Evolutionary conservation across 176 grass and related monocot genomes (phyloP), one percentile per base, ranked within the genome.

Genomic region (Aegilops bicornis): DNA sequence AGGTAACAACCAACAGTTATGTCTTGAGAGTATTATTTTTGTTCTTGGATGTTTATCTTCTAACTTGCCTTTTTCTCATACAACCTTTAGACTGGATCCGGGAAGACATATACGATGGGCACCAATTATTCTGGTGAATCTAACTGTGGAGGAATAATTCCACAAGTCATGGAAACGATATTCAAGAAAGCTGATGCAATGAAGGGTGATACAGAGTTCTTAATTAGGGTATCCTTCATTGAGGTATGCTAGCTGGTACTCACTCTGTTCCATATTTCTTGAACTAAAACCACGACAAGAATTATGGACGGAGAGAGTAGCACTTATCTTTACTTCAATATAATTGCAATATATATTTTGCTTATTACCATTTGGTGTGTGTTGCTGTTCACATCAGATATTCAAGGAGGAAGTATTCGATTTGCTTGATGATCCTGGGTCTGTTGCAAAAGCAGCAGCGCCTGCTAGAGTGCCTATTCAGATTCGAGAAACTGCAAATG

Each of bases 51-150:
- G 64, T 69, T 56, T 85, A 66, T 45, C 30, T 3, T 79, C 42
- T 78, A 35, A 86, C 32, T 84, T 59, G 63, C 5, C 20, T 77
- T 23, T 86, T 82, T 81, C 36, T 81, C 89, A n/a, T 92, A 56
- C 63, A 52, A 70, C 80, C 23, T 85, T 3, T 85, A 99, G 97
- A 96, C 97, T 31, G 94, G 97, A 80, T 99, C 97, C 48, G 97
- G 97, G 1, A 99, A 99, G 79, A 99, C 97, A 4, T 99, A 96
- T 82, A 96, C 97, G 16, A 99, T 99, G 97, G 97, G 97, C n/a
- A 99, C 97, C 17, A 88, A 96, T 79, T 94, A 91, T 68, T 90
- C 58, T 12, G 92, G 92, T 29, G 97, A 93, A 76, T 35, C 17
- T 23, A 96, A 90, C 61, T 63, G 90, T 47, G 76, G 92, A 37